Percentiles rank a stretch among this genome's conserved stretches.
Evolutionary conservation across 805 yeast species (phyloP).

Genomic region (Nakazawaea holstii): DNA sequence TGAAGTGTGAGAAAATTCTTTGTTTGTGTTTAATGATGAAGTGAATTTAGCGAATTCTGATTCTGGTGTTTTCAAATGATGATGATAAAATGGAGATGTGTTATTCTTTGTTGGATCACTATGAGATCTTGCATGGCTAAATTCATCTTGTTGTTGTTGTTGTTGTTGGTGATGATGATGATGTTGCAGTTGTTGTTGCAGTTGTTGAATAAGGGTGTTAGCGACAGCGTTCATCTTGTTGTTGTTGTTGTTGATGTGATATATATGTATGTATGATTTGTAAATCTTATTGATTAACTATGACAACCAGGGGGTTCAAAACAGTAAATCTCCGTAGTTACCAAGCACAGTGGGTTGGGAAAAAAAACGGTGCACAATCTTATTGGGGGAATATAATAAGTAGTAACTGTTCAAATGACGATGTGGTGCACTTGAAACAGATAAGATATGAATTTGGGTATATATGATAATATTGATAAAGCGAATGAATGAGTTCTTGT

Average conservation of each 20-base stretch:
- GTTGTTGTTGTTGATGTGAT: not conserved
- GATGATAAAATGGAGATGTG: not conserved
- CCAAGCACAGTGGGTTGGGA: not conserved
- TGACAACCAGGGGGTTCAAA: constrained; percentile 2
- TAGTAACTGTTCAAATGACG: too few species aligned
- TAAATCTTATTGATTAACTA: not conserved
- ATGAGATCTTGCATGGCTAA: constrained; percentile 24
- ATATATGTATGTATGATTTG: not conserved
- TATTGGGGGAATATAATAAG: too few species aligned
- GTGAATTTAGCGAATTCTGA: constrained; percentile 8
- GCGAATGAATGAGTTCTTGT: too few species aligned
- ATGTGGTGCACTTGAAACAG: too few species aligned
- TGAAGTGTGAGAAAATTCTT: not conserved
- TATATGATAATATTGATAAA: too few species aligned
- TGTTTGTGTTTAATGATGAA: not conserved
- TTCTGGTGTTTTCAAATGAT: constrained; percentile 8
- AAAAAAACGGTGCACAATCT: too few species aligned
- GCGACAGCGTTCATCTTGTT: not conserved
- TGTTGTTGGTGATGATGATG: not conserved
- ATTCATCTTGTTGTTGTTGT: not conserved
- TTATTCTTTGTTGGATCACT: constrained; percentile 19
- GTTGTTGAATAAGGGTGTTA: constrained; percentile 1
- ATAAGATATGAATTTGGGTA: too few species aligned
- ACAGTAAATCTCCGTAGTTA: not conserved
- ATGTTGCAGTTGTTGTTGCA: not conserved